These are phyloP conservation scores for Macadamia integrifolia DNA, from an alignment of 164 flowering plant genomes.

Conservation along the genomic window DNA sequence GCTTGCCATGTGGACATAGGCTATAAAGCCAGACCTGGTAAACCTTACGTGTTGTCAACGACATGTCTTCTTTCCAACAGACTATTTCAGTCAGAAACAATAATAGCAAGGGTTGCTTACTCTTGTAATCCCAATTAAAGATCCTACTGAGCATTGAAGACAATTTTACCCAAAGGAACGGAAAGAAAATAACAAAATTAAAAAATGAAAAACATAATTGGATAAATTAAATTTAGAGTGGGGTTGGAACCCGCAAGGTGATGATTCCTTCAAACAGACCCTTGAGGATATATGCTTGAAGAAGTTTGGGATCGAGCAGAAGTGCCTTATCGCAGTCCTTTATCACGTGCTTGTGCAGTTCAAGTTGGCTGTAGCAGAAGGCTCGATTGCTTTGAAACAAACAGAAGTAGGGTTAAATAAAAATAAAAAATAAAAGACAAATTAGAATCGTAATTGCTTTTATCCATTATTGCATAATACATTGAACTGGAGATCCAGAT, in stretches of 20 bases:
- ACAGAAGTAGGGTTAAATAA: no score
- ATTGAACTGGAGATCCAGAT: neutral
- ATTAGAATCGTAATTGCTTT: neutral
- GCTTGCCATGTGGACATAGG: no score
- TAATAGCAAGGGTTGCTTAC: no score
- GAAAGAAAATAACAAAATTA: neutral
- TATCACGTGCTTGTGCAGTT: conserved; percentile 86
- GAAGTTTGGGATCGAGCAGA: conserved; percentile 61
- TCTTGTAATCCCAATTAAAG: no score
- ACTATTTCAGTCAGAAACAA: neutral
- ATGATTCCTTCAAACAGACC: conserved; percentile 29
- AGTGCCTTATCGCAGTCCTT: conserved; percentile 92
- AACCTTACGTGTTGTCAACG: no score
- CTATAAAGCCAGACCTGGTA: no score
- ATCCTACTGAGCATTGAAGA: no score
- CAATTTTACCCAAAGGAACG: neutral
- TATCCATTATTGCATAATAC: neutral
- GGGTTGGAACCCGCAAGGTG: neutral
- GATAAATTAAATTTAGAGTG: neutral
- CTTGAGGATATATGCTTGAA: conserved; percentile 87
- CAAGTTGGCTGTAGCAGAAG: conserved; percentile 91
- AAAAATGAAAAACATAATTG: neutral
- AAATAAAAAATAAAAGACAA: no score
- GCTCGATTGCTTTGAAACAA: conserved; percentile 78
- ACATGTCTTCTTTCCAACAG: neutral